phyloP scores from a whole-genome alignment of 2,329 filamentous ascomycete species.

The Aureobasidium vineae region DNA sequence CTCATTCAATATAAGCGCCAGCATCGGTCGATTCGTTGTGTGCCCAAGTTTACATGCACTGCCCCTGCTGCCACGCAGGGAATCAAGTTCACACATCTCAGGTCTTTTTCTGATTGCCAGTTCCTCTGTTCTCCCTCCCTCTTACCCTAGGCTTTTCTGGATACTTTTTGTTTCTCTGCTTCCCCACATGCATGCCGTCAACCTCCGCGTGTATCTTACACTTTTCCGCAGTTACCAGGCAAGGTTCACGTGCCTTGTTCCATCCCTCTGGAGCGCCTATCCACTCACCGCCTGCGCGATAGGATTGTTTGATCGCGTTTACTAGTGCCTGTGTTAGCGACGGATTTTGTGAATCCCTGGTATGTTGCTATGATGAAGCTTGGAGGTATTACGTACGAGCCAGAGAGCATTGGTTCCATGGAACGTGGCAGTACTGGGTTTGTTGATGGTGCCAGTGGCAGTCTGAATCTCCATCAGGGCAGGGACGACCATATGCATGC shows the following conservation, averaged over 20 bases:
- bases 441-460: neutral
- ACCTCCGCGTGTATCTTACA: neutral
- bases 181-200: neutral
- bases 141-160: neutral
- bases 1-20: too few species aligned
- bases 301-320: neutral
- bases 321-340: neutral
- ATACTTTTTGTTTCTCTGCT: neutral
- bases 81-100: too few species aligned
- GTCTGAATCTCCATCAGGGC: neutral
- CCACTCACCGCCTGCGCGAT: neutral
- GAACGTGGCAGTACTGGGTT: neutral
- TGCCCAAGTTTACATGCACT: too few species aligned
- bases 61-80: too few species aligned
- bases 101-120: too few species aligned
- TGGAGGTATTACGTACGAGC: neutral
- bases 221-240: neutral
- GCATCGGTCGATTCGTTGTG: too few species aligned
- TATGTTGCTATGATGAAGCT: too few species aligned
- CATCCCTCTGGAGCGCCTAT: neutral
- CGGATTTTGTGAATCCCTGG: too few species aligned
- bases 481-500: neutral
- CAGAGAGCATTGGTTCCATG: neutral
- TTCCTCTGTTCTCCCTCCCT: neutral
- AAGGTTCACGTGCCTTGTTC: neutral